phyloP scores from a whole-genome alignment of 2,329 filamentous ascomycete species.

The Knoxdaviesia proteae region DNA sequence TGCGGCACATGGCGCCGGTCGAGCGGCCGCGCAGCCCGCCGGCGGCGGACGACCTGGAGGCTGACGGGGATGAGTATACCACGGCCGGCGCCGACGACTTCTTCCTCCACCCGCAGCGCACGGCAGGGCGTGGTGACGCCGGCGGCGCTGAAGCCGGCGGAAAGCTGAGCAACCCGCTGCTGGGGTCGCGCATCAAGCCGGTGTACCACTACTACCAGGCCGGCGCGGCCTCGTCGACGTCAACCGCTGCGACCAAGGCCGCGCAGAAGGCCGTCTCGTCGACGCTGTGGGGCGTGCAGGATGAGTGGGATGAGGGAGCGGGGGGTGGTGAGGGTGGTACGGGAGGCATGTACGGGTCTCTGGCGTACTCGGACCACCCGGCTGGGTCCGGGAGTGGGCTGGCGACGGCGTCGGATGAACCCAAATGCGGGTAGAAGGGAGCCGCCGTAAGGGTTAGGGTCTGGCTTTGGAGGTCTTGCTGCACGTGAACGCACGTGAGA shows the following conservation, averaged over 20 bases:
- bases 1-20: conserved; percentile 46
- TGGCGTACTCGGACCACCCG: too few relatives aligned
- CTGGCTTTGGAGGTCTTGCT: too few relatives aligned
- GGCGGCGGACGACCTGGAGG: conserved; percentile 16
- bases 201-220: conserved; percentile 16
- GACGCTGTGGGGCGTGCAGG: conserved; percentile 39
- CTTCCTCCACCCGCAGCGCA: conserved; percentile 4
- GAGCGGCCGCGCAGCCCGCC: conserved; percentile 36
- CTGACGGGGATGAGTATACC: conserved; percentile 12
- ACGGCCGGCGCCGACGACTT: background rate
- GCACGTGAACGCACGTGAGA: too few relatives aligned
- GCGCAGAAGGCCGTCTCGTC: conserved; percentile 13
- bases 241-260: conserved; percentile 22
- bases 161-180: conserved; percentile 46
- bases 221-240: conserved; percentile 5
- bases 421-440: too few relatives aligned
- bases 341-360: too few relatives aligned
- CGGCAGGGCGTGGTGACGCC: conserved; percentile 3
- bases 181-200: conserved; percentile 44
- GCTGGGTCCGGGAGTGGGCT: too few relatives aligned
- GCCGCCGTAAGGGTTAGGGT: too few relatives aligned
- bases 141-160: conserved; percentile 19
- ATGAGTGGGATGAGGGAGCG: conserved; percentile 37
- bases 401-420: too few relatives aligned
- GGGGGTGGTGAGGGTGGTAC: conserved; percentile 4